Evolutionary conservation across 208 protist genomes (phyloP).

Genomic region (Pavlovales sp.): DNA sequence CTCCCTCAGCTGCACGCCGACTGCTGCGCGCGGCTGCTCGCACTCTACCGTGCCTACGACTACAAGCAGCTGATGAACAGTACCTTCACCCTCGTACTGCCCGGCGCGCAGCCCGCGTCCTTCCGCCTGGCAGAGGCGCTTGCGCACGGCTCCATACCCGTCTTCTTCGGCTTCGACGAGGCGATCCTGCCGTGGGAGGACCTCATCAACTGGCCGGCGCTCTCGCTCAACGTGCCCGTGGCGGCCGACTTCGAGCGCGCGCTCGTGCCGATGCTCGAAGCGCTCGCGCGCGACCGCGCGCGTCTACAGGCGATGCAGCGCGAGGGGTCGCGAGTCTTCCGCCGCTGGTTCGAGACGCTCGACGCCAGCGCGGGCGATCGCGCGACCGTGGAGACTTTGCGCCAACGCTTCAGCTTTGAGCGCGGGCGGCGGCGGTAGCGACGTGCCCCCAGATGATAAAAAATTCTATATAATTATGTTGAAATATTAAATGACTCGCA

Average conservation of each 20-base stretch:
- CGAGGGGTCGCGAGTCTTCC: too few species aligned
- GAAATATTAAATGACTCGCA: too few species aligned
- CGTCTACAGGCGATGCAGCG: not conserved
- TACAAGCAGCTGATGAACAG: not conserved
- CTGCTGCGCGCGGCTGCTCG: not conserved
- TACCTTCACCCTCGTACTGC: not conserved
- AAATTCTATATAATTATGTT: too few species aligned
- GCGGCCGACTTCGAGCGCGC: not conserved
- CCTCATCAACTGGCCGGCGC: not conserved
- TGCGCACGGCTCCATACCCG: not conserved
- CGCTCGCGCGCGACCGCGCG: not conserved
- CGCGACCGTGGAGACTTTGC: not conserved
- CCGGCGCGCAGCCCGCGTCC: not conserved
- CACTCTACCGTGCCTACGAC: not conserved
- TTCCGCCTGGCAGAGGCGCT: not conserved
- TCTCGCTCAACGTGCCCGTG: not conserved
- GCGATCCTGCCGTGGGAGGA: not conserved
- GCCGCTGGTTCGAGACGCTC: not conserved
- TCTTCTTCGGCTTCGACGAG: not conserved
- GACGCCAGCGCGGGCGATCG: not conserved
- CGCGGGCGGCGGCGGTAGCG: too few species aligned
- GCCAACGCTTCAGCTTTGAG: not conserved
- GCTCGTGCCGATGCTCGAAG: not conserved
- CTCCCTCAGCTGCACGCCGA: not conserved
- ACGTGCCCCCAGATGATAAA: too few species aligned